A percentile compares a stretch with the other conserved stretches of the same genome.
Conservation (phyloP, 2,329 filamentous ascomycete genomes). For the Achaetomium macrosporum region DNA sequence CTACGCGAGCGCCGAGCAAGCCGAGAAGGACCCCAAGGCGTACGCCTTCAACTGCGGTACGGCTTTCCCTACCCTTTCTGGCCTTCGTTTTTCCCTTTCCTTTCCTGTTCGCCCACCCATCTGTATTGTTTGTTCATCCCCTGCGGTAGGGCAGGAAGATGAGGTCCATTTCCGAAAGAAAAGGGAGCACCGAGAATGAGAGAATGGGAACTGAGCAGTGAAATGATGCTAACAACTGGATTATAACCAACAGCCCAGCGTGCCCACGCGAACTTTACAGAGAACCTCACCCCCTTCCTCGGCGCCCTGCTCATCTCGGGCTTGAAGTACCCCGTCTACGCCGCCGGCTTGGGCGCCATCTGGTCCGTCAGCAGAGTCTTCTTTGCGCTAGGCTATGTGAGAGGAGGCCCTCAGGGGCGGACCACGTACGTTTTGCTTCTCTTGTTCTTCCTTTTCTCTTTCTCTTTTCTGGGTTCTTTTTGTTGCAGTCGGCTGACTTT, state of each 20-base stretch:
- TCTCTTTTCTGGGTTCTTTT: background rate
- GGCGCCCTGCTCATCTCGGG: constrained; percentile 51
- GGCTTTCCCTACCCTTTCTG: constrained; percentile 9
- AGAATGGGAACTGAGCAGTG: background rate
- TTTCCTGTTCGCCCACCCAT: background rate
- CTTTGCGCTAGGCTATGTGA: constrained; percentile 52
- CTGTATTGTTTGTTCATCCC: background rate
- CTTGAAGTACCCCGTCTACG: constrained; percentile 45
- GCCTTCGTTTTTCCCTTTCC: background rate
- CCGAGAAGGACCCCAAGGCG: constrained; percentile 48
- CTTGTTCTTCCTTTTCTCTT: background rate
- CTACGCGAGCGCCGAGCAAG: constrained; percentile 51
- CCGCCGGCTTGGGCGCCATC: constrained; percentile 43
- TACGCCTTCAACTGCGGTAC: constrained; percentile 58
- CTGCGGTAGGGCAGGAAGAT: no score
- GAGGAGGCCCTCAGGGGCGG: constrained; percentile 42
- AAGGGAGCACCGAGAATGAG: no score
- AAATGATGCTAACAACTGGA: background rate
- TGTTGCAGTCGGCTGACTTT: background rate
- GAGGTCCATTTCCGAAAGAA: background rate
- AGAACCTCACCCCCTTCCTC: constrained; percentile 52
- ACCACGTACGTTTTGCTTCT: constrained; percentile 23
- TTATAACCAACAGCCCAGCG: constrained; percentile 42
- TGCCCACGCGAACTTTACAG: constrained; percentile 58
- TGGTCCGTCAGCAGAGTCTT: constrained; percentile 49